Evolutionary conservation across 139 green algal species (phyloP).

Genomic region (Chlorella ohadii): DNA sequence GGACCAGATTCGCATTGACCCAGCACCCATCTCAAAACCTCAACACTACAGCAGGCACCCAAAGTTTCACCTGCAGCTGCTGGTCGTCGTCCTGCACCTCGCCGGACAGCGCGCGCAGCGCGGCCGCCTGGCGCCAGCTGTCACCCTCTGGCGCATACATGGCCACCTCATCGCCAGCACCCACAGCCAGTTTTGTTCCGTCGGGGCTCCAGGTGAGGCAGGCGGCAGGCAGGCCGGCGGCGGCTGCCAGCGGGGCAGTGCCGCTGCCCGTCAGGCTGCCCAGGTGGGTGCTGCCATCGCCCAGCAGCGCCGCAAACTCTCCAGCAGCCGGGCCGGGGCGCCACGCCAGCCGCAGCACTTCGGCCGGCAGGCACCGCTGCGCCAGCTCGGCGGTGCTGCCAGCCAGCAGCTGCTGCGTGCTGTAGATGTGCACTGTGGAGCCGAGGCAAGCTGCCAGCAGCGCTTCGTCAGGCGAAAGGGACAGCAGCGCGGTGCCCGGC

Average conservation of each 20-base stretch:
- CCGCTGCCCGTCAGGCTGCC: neutral
- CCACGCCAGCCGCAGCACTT: neutral
- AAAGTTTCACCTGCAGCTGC: neutral
- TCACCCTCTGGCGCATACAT: neutral
- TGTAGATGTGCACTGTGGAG: slow-evolving; percentile 1
- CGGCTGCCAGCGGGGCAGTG: neutral
- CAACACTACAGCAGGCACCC: no score
- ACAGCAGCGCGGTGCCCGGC: neutral
- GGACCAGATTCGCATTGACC: no score
- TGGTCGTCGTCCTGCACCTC: slow-evolving; percentile 12
- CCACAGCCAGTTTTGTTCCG: slow-evolving; percentile 33
- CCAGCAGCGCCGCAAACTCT: slow-evolving; percentile 27
- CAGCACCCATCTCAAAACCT: no score
- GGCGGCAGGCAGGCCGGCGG: neutral
- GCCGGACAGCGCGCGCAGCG: neutral
- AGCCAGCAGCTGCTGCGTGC: slow-evolving; percentile 25
- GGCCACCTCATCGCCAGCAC: slow-evolving; percentile 13
- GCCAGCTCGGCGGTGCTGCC: neutral
- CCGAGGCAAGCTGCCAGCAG: slow-evolving; percentile 23
- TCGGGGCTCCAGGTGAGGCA: slow-evolving; percentile 42
- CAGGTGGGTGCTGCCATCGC: slow-evolving; percentile 2
- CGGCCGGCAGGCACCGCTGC: neutral
- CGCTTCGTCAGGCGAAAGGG: slow-evolving; percentile 13
- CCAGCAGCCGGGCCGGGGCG: neutral
- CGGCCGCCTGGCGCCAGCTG: neutral